These are phyloP conservation scores for Mitragyna speciosa DNA, from an alignment of 257 asterid species.

Conservation along the genomic window DNA sequence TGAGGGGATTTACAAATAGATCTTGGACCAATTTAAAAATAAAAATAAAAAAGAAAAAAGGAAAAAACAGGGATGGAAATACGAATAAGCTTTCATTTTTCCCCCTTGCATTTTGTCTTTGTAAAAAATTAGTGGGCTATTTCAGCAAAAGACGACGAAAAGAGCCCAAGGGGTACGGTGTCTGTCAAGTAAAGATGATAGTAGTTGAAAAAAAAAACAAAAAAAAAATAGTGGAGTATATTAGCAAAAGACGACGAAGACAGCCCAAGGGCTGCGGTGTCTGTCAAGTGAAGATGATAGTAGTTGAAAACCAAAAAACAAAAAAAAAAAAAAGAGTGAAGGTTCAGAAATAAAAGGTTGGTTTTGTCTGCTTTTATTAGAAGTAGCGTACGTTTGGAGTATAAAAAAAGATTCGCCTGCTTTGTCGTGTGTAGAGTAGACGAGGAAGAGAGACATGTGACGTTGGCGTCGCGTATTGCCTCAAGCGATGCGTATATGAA, in stretches of 20 bases:
- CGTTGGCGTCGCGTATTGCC: conserved; percentile 15
- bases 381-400: too few relatives aligned
- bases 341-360: background rate
- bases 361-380: background rate
- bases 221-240: background rate
- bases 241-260: background rate
- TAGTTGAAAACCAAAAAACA: too few relatives aligned
- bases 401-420: background rate
- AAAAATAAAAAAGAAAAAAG: background rate
- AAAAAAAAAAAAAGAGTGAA: too few relatives aligned
- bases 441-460: conserved; percentile 11
- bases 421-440: background rate
- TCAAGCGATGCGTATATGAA: conserved; percentile 19
- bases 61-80: background rate
- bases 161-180: background rate
- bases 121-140: background rate
- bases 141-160: background rate
- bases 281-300: background rate
- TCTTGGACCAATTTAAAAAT: background rate
- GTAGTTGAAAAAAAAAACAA: too few relatives aligned
- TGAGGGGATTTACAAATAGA: background rate
- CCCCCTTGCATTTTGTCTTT: too few relatives aligned
- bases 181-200: background rate
- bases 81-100: background rate
- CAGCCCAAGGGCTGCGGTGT: background rate